Evolutionary conservation across 192 early-diverging fungal species (phyloP), one percentile per base, ranked within the genome.

Genomic region (Coemansia aciculifera): DNA sequence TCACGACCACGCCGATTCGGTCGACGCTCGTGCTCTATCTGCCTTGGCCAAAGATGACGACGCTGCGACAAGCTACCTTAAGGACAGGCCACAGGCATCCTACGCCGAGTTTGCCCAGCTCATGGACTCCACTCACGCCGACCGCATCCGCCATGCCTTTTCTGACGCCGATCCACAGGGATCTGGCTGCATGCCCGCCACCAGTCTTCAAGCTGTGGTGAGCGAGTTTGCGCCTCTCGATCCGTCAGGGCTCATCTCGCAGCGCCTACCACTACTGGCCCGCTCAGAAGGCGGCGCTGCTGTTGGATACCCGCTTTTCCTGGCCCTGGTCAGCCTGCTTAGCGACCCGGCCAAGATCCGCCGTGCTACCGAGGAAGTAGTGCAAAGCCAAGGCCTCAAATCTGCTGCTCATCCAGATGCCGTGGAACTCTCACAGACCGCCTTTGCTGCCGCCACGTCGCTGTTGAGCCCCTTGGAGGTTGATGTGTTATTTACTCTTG

Each of bases 241-340:
- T 15, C 39, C 59, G 11, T 40, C 71, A 3, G 49, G 71, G n/a
- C 38, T 49, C 19, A 67, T 80, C 57, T 57, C 71, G 15, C 60
- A 64, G 32, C 69, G 78, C 15, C 52, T 85, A 29, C 51, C 69
- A n/a, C 62, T 79, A 68, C 77, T 86, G 3, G 75, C 69, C 63
- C 63, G 72, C 37, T 59, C 73, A 3, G 61, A 70, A 1, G 66
- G 66, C 21, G 38, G 59, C 27, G 19, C 64, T n/a, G 46, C 65
- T 52, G 72, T 89, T 54, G 85, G 86, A 15, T 88, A 86, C 66
- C 82, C 85, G 32, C 77, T 85, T 24, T 69, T 86, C 21, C 72
- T 76, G 23, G 84, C 84, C 5, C 59, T 85, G 13, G 59, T 81
- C 66, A 70, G 79, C 46, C 74, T 85, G 43, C 76, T 85, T 24